phyloP scores from a whole-genome alignment of 225 moss, liverwort and hornwort genomes.

The Physcomitrellopsis africana region DNA sequence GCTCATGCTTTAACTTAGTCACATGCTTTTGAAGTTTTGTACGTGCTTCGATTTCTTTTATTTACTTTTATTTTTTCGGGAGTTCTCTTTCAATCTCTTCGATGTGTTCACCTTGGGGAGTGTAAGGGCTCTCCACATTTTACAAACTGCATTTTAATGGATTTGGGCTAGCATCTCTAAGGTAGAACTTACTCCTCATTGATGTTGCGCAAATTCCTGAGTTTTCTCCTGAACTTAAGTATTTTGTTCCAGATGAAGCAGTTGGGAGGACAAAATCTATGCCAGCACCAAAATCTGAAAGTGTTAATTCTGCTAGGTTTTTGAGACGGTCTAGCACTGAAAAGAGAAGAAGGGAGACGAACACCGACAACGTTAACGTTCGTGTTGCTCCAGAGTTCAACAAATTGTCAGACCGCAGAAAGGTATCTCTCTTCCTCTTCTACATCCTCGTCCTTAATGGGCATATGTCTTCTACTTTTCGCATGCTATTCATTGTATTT shows the following conservation, averaged over 20 bases:
- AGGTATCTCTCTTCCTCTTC: slow-evolving; percentile 28
- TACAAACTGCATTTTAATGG: not conserved
- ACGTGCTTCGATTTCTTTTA: not conserved
- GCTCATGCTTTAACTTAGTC: slow-evolving; percentile 3
- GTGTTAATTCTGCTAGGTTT: slow-evolving; percentile 10
- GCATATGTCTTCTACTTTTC: slow-evolving; percentile 8
- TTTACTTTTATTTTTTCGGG: too few relatives aligned
- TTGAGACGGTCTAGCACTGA: slow-evolving; percentile 51
- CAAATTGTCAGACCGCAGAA: slow-evolving; percentile 49
- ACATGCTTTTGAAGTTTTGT: slow-evolving; percentile 4
- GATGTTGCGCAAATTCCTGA: too few relatives aligned
- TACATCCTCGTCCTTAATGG: slow-evolving; percentile 12
- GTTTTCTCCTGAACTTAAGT: not conserved
- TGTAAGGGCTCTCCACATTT: not conserved
- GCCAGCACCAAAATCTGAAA: slow-evolving; percentile 37
- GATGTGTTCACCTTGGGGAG: not conserved
- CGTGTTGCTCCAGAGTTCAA: slow-evolving; percentile 35
- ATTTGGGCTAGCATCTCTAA: not conserved
- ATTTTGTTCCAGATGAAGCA: slow-evolving; percentile 41
- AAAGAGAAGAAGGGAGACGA: slow-evolving; percentile 25
- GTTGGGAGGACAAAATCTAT: slow-evolving; percentile 50
- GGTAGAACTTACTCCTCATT: too few relatives aligned
- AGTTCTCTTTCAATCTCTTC: slow-evolving; percentile 9
- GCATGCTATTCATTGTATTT: not conserved
- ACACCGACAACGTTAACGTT: slow-evolving; percentile 36